phyloP scores from a whole-genome alignment of 2,329 filamentous ascomycete species.

The Aspergillus neoniger region DNA sequence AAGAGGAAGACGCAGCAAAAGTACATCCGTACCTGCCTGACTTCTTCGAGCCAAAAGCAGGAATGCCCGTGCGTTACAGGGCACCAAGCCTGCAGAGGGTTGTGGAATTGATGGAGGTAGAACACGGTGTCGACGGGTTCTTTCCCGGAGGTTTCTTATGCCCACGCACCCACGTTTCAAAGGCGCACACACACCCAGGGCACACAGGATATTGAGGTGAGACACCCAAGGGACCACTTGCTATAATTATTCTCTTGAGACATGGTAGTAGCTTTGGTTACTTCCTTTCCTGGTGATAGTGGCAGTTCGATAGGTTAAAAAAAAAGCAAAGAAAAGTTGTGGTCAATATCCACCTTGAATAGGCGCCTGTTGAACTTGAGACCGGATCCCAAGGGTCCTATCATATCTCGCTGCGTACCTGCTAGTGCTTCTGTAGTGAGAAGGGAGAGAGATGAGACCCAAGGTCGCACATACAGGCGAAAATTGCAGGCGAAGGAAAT shows the following conservation, averaged over 20 bases:
- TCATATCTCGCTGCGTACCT: conserved; percentile 6
- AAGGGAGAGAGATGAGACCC: neutral
- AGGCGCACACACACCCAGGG: conserved; percentile 2
- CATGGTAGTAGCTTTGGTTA: neutral
- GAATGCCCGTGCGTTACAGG: conserved; percentile 7
- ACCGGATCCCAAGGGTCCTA: conserved; percentile 5
- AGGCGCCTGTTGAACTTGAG: neutral
- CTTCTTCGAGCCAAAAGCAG: conserved; percentile 5
- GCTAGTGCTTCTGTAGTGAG: neutral
- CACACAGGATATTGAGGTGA: conserved; percentile 7
- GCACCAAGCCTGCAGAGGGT: neutral
- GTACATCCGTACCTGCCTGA: conserved; percentile 3
- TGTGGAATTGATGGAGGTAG: neutral
- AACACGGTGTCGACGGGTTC: neutral
- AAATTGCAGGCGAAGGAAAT: neutral
- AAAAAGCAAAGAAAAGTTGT: neutral
- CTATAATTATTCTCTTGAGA: conserved; percentile 3
- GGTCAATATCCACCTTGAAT: neutral
- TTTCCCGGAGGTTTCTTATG: neutral
- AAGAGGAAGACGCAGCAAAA: neutral
- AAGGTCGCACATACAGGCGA: neutral
- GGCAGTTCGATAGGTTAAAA: conserved; percentile 2
- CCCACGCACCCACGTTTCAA: conserved; percentile 2
- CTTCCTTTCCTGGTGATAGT: neutral
- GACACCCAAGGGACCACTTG: conserved; percentile 8